Base-by-base conservation (phyloP, 208 protist species). In the Porcisia hertigi region DNA sequence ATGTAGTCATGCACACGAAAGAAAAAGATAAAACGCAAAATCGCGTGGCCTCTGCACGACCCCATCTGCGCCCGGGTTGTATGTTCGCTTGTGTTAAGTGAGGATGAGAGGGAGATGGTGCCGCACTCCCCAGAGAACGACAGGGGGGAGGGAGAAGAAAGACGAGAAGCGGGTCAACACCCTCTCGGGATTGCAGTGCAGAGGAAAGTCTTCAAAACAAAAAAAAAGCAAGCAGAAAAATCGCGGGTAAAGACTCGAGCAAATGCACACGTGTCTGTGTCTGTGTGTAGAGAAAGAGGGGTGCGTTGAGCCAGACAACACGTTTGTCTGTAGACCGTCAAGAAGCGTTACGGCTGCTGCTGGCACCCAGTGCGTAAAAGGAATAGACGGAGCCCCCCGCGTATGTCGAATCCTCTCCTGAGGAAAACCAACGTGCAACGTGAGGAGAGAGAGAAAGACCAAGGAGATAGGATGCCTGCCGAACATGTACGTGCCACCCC, bases 1-100 rank as follows among this genome's bases (percentile, higher is more conserved):
- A 88, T 3, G 53, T 93, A 93, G 52, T 93, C 88, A 6, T 82
- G 57, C 14, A 93, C 12, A 25, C 84, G 82, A 23, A 84, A 83
- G 59, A 77, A 67, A 14, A 77, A n/a, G 16, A 82, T 30, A 20
- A 79, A 75, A 1, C 64, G 71, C 58, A 60, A 53, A 1, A 65
- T 45, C 23, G 16, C 4, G 57, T 34, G 36, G 8, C 55, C 8
- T 3, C 47, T 77, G 65, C 71, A 62, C 57, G 4, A 53, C 14
- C 6, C 8, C 64, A 69, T 53, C 3, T 2, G 41, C 16, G 36
- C 39, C n/a, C 41, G 41, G 8, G 18, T 20, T 47, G 18, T 3
- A 30, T 25, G 2, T 6, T 0, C 1, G 6, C 23, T 25, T 30
- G 5, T 25, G 47, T 18, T 69, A 7, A 14, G 16, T 36, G 25